These are phyloP conservation scores for Yamadazyma dendronema DNA, from an alignment of 1,139 yeast species.

Conservation along the genomic window DNA sequence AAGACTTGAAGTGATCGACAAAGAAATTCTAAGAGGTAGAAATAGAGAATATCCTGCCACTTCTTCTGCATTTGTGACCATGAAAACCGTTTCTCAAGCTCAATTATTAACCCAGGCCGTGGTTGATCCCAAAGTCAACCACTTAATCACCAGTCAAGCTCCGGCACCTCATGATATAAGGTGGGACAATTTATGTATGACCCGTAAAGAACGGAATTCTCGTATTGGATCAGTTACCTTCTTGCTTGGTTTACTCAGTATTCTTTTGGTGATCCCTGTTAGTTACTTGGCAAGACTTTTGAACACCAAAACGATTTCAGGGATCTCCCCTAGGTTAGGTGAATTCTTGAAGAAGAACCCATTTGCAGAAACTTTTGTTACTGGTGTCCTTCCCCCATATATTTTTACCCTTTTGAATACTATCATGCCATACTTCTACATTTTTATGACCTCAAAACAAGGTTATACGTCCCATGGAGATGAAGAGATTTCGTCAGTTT, in stretches of 20 bases:
- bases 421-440: conserved; percentile 72
- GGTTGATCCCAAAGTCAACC: conserved; percentile 73
- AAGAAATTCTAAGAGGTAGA: conserved; percentile 55
- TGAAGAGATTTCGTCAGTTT: conserved; percentile 72
- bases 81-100: conserved; percentile 83
- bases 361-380: conserved; percentile 61
- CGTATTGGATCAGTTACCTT: conserved; percentile 64
- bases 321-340: conserved; percentile 73
- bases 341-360: conserved; percentile 55
- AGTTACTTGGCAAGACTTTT: conserved; percentile 70
- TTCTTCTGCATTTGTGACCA: conserved; percentile 71
- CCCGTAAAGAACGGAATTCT: conserved; percentile 53
- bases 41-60: conserved; percentile 61
- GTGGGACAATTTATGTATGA: conserved; percentile 72
- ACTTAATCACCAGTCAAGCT: conserved; percentile 70
- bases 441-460: conserved; percentile 65
- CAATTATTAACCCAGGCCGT: conserved; percentile 91
- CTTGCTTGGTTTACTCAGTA: conserved; percentile 60
- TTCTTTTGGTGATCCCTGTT: conserved; percentile 72
- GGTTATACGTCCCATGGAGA: conserved; percentile 81
- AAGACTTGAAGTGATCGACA: conserved; percentile 56
- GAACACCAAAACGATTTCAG: conserved; percentile 64
- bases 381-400: conserved; percentile 77
- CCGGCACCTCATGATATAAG: conserved; percentile 87
- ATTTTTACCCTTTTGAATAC: conserved; percentile 73